These are phyloP conservation scores for Pythium folliculosum DNA, from an alignment of 352 stramenopile species.

Conservation along the genomic window DNA sequence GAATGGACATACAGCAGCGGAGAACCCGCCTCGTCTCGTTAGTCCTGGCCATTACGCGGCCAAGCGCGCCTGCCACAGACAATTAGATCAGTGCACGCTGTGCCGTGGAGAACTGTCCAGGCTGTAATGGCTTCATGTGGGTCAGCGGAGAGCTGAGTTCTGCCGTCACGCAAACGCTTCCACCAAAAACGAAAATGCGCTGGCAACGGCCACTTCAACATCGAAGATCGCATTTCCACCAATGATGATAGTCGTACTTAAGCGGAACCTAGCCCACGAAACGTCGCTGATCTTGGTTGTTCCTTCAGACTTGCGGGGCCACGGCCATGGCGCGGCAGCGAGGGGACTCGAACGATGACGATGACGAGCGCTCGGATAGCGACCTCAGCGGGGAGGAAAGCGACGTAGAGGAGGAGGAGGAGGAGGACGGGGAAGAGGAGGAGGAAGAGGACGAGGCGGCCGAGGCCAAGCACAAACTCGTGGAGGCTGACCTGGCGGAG, in stretches of 20 bases:
- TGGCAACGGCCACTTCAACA: conserved; percentile 17
- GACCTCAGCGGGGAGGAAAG: conserved; percentile 20
- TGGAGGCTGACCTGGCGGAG: conserved; percentile 43
- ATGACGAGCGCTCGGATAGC: conserved; percentile 26
- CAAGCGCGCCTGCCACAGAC: background rate
- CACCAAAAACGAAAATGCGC: background rate
- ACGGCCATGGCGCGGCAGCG: conserved; percentile 15
- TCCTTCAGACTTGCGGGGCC: too few relatives aligned
- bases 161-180: background rate
- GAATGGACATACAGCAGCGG: background rate
- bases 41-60: background rate
- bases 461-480: conserved; percentile 34
- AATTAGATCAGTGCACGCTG: too few relatives aligned
- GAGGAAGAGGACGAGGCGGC: conserved; percentile 17
- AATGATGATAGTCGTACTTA: conserved; percentile 22
- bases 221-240: conserved; percentile 7
- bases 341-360: conserved; percentile 25
- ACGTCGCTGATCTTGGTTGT: background rate
- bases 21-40: background rate
- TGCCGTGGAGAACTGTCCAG: background rate
- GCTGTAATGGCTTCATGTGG: conserved; percentile 24
- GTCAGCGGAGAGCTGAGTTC: background rate
- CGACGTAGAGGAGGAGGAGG: conserved; percentile 22
- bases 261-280: conserved; percentile 2
- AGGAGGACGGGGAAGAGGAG: conserved; percentile 6